Evolutionary conservation across 2,329 filamentous ascomycete species (phyloP).

Genomic region (Venturia asperata): DNA sequence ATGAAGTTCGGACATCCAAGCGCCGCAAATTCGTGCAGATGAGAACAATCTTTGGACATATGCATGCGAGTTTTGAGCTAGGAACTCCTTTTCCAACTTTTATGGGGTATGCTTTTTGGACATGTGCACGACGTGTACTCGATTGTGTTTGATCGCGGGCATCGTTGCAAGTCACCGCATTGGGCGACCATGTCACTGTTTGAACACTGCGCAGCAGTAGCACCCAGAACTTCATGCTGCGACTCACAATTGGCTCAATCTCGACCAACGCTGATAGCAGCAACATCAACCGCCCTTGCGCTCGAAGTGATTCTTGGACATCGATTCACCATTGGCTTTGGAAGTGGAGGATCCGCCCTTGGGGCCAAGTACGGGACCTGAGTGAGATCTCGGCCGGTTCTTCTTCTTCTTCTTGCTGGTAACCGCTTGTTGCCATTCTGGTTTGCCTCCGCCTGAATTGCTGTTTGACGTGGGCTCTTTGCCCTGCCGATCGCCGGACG

Average conservation of each 20-base stretch:
- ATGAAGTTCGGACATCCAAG: neutral
- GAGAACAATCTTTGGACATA: neutral
- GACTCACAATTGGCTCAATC: neutral
- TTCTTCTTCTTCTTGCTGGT: conserved; percentile 8
- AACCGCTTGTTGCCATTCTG: conserved; percentile 2
- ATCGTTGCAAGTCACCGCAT: neutral
- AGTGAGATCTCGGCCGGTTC: conserved; percentile 1
- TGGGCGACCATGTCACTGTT: neutral
- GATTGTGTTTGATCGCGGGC: neutral
- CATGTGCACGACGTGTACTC: neutral
- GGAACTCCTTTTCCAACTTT: neutral
- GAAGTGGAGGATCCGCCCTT: conserved; percentile 8
- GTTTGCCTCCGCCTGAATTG: neutral
- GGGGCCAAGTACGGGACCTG: neutral
- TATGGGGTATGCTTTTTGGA: neutral
- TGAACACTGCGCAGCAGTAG: neutral
- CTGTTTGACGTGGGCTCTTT: neutral
- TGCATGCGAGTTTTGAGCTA: neutral
- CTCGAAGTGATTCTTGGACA: conserved; percentile 39
- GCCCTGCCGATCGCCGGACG: neutral
- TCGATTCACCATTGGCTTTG: conserved; percentile 31
- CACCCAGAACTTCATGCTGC: neutral
- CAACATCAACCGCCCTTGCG: conserved; percentile 39
- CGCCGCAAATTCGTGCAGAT: neutral
- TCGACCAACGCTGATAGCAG: neutral